phyloP scores from a whole-genome alignment of 495 filamentous ascomycete species.

The Hypoxylon perforatum region DNA sequence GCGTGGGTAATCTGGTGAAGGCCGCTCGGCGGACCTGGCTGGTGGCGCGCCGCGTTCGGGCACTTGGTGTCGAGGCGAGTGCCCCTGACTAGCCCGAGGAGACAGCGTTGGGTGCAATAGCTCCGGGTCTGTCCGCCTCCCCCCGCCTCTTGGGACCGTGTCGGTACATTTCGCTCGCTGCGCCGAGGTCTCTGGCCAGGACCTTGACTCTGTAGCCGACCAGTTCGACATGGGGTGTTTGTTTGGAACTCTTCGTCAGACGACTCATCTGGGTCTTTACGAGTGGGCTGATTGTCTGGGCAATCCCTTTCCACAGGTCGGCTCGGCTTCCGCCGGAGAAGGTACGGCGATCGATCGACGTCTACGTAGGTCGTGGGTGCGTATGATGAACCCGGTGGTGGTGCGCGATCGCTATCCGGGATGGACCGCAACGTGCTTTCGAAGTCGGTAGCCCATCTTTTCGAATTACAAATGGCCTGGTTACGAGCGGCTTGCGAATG shows the following conservation, averaged over 20 bases:
- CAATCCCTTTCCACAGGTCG: too few species aligned
- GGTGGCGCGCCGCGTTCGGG: constrained; percentile 56
- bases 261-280: background rate
- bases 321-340: too few species aligned
- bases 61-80: constrained; percentile 51
- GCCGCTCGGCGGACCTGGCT: background rate
- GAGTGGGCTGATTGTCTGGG: too few species aligned
- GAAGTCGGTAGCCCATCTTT: too few species aligned
- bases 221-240: too few species aligned
- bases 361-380: constrained; percentile 16
- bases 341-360: constrained; percentile 12
- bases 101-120: constrained; percentile 61
- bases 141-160: too few species aligned
- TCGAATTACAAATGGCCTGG: constrained; percentile 1
- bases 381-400: constrained; percentile 20
- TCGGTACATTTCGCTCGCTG: too few species aligned
- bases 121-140: too few species aligned
- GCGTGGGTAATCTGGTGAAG: constrained; percentile 28
- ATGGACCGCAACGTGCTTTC: constrained; percentile 18
- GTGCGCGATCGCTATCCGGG: constrained; percentile 1
- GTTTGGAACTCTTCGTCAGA: background rate
- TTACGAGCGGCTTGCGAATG: constrained; percentile 31
- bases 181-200: too few species aligned
- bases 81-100: constrained; percentile 55
- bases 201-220: background rate